A percentile compares a stretch with the other conserved stretches of the same genome.
Conservation (phyloP, 2,329 filamentous ascomycete genomes). For the Apiospora sp. region DNA sequence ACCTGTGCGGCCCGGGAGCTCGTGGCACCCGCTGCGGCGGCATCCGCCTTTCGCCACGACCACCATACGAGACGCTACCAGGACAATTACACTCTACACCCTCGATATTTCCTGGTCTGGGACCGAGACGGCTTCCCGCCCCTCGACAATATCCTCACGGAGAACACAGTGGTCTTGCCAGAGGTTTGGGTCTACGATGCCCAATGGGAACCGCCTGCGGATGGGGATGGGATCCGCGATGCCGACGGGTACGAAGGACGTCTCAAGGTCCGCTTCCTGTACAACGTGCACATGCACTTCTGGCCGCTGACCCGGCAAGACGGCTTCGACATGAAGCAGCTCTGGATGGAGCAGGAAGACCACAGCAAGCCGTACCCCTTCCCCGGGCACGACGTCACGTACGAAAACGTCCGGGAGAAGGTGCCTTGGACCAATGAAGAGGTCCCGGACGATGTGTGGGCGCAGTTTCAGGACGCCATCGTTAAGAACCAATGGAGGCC, state of each 20-base stretch:
- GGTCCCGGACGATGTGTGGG: background rate
- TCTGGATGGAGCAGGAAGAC: constrained; percentile 21
- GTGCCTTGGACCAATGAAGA: background rate
- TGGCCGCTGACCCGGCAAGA: constrained; percentile 17
- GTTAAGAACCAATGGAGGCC: background rate
- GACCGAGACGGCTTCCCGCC: constrained; percentile 17
- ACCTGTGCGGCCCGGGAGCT: background rate
- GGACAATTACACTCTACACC: background rate
- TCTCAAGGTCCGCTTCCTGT: constrained; percentile 20
- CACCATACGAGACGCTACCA: background rate
- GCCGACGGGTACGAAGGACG: constrained; percentile 21
- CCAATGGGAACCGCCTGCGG: constrained; percentile 7
- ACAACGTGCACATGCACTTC: constrained; percentile 18
- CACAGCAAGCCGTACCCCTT: constrained; percentile 20
- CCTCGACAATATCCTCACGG: background rate
- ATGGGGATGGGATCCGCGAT: constrained; percentile 20
- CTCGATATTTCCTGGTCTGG: constrained; percentile 9
- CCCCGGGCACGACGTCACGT: background rate
- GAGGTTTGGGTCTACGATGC: constrained; percentile 22
- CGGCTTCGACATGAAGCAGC: constrained; percentile 22
- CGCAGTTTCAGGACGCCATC: background rate
- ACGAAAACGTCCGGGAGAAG: background rate
- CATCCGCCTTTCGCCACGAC: background rate
- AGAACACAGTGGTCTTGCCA: background rate
- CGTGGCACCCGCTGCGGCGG: background rate